Evolutionary conservation across 768 basidiomycete species (phyloP).

Genomic region (Auricularia sp.): DNA sequence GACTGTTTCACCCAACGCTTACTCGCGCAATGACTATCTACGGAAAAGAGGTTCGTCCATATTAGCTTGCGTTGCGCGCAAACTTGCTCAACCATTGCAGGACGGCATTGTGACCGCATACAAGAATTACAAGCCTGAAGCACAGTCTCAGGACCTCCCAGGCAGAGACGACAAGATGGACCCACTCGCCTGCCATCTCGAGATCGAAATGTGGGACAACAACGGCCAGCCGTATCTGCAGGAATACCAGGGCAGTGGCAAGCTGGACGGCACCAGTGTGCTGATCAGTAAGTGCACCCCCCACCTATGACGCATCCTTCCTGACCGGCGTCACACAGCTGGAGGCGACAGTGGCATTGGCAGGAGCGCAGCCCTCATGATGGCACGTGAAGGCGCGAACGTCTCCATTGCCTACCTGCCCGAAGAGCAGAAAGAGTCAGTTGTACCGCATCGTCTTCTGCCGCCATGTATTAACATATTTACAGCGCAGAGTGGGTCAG

Average conservation of each 20-base stretch:
- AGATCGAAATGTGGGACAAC: conserved; percentile 38
- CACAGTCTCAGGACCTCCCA: conserved; percentile 37
- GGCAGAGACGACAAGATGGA: conserved; percentile 40
- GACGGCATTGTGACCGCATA: not conserved
- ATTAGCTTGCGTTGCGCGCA: no score
- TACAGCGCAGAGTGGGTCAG: conserved; percentile 34
- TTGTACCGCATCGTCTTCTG: not conserved
- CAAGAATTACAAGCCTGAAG: not conserved
- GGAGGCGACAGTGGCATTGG: conserved; percentile 10
- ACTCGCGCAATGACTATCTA: not conserved
- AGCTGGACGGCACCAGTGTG: conserved; percentile 20
- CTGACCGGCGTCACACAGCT: conserved; percentile 16
- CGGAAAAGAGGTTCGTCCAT: not conserved
- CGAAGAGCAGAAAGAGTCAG: conserved; percentile 38
- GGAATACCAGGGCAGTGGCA: conserved; percentile 43
- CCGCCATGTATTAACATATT: not conserved
- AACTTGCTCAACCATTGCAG: no score
- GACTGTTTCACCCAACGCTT: not conserved
- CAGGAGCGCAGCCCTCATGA: conserved; percentile 12
- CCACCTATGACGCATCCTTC: not conserved
- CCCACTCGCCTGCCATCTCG: conserved; percentile 9
- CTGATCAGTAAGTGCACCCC: not conserved
- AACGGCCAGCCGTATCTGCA: conserved; percentile 38
- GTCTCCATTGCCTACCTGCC: conserved; percentile 32
- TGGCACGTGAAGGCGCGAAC: conserved; percentile 26